phyloP scores from a whole-genome alignment of 1,284 basidiomycete species.

The Papiliotrema terrestris region DNA sequence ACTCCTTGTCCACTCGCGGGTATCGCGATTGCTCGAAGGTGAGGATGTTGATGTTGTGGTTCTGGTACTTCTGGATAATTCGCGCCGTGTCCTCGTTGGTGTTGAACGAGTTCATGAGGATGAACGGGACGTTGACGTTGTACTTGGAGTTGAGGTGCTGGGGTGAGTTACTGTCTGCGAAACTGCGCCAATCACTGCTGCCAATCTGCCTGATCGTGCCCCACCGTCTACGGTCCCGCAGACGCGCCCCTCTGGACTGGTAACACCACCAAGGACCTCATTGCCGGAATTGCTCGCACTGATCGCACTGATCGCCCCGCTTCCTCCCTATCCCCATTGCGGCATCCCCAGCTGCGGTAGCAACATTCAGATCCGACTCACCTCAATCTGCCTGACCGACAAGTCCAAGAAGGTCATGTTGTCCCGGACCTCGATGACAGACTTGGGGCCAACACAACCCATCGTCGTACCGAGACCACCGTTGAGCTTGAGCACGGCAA shows the following conservation, averaged over 20 bases:
- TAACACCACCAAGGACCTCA: no score
- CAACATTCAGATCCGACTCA: constrained; percentile 26
- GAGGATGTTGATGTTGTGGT: constrained; percentile 92
- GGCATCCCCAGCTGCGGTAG: not conserved
- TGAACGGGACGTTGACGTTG: constrained; percentile 84
- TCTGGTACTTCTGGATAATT: constrained; percentile 98
- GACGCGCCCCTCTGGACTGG: no score
- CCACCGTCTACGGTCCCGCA: no score
- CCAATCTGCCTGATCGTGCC: no score
- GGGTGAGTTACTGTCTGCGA: not conserved
- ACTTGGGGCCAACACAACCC: constrained; percentile 61
- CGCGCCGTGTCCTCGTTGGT: constrained; percentile 95
- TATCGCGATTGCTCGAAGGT: constrained; percentile 95
- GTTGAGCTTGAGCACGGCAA: constrained; percentile 99
- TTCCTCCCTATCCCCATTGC: no score
- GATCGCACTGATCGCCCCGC: no score
- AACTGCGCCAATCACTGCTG: constrained; percentile 2
- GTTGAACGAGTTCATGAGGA: constrained; percentile 99
- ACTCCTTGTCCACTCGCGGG: constrained; percentile 95
- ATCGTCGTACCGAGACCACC: constrained; percentile 81
- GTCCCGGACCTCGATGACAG: constrained; percentile 86
- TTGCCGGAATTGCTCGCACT: no score
- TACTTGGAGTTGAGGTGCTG: constrained; percentile 60
- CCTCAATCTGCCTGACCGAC: constrained; percentile 93
- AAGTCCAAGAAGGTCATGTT: constrained; percentile 99